Evolutionary conservation across 345 rosid species (phyloP).

Genomic region (Camelina hispida): DNA sequence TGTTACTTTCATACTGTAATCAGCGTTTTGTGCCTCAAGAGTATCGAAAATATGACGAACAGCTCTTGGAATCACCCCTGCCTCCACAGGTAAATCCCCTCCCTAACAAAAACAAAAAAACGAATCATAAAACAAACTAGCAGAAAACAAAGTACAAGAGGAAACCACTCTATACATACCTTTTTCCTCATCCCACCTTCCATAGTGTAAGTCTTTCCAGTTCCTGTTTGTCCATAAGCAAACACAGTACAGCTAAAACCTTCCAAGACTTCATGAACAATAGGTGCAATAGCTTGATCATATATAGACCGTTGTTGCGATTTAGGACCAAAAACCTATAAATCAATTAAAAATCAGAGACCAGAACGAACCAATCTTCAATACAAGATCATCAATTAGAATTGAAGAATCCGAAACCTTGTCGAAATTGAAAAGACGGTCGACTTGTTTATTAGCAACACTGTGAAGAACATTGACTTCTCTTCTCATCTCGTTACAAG

Average conservation of each 20-base stretch:
- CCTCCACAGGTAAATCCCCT: constrained; percentile 89
- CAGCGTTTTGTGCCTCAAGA: constrained; percentile 85
- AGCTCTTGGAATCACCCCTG: constrained; percentile 94
- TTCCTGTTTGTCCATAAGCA: constrained; percentile 95
- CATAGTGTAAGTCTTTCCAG: constrained; percentile 92
- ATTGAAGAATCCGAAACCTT: constrained; percentile 52
- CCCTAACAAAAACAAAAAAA: constrained; percentile 46
- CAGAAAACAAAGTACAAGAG: constrained; percentile 5
- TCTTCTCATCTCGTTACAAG: constrained; percentile 74
- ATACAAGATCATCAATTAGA: not conserved
- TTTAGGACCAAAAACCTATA: constrained; percentile 93
- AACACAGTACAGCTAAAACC: constrained; percentile 96
- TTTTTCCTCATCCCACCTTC: constrained; percentile 95
- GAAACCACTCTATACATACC: constrained; percentile 42
- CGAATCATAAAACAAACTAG: not conserved
- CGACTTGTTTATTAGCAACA: constrained; percentile 79
- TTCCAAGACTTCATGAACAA: constrained; percentile 90
- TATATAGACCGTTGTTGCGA: constrained; percentile 92
- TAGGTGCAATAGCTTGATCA: constrained; percentile 83
- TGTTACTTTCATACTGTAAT: constrained; percentile 89
- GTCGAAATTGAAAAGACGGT: constrained; percentile 80
- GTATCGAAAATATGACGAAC: constrained; percentile 85
- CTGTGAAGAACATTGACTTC: constrained; percentile 81
- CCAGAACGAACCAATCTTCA: not conserved
- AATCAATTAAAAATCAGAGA: too few species aligned